Percentiles rank a stretch among this genome's conserved stretches.
phyloP scores from a whole-genome alignment of 2,329 filamentous ascomycete genomes.

The Penicillium crustosum region DNA sequence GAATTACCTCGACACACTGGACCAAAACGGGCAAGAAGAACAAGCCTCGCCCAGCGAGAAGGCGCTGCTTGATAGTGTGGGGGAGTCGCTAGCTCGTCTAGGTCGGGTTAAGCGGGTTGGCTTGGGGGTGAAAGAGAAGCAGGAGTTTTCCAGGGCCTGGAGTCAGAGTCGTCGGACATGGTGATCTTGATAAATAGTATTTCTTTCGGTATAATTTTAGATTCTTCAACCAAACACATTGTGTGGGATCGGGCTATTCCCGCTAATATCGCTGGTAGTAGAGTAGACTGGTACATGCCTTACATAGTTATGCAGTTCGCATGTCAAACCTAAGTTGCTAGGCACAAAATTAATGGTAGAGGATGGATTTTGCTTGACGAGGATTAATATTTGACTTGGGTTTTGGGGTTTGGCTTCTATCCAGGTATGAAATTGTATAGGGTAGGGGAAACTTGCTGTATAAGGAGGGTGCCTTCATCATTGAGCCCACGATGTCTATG shows the following conservation, averaged over 20 bases:
- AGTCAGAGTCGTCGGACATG: constrained; percentile 41
- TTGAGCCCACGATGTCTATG: neutral
- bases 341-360: too few species aligned
- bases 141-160: constrained; percentile 75
- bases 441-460: neutral
- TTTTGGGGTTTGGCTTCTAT: neutral
- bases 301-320: neutral
- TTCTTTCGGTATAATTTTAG: neutral
- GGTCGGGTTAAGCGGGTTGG: constrained; percentile 87
- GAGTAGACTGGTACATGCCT: too few species aligned
- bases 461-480: neutral
- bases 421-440: neutral
- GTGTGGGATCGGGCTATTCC: neutral
- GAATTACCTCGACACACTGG: constrained; percentile 50
- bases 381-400: neutral
- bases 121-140: constrained; percentile 78
- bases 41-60: constrained; percentile 59
- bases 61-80: constrained; percentile 72
- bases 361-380: neutral
- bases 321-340: neutral
- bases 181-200: constrained; percentile 16
- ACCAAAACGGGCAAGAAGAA: constrained; percentile 36
- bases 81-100: constrained; percentile 80
- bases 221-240: neutral
- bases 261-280: neutral